Evolutionary conservation across 2,329 filamentous ascomycete genomes (phyloP), one percentile per base, ranked within the genome.

Genomic region (Arthroderma sp.): DNA sequence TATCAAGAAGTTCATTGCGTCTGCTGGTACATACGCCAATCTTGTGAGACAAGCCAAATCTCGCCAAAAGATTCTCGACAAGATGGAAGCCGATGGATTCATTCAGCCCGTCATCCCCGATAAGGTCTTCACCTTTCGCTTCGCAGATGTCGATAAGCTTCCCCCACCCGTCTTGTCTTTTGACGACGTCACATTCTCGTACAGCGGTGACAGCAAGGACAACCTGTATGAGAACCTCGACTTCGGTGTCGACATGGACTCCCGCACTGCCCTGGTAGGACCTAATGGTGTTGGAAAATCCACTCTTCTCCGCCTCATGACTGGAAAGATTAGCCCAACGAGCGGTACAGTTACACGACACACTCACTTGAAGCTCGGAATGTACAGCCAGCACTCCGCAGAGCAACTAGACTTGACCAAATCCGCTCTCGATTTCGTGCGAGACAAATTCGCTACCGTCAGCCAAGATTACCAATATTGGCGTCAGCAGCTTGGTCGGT

Each of bases 1-100:
- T 75, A 98, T 98, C 77, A 96, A 98, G 77, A 95, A 96, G 72
- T 98, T 98, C 76, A 98, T 98, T 66, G 91, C 93, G 61, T 95
- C 89, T 50, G 91, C 91, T 47, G 91, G 93, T 88, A 98, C 91
- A 50, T 98, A 98, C 63, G 91, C 93, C 78, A 98, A 98, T 74
- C 77, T 98, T 74, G 91, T 98, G 63, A 79, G 86, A 66, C 91
- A 98, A 71, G 93, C 93, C 69, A 98, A 98, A 77, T 96, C 91
- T 37, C 82, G 91, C 53, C 91, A 98, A 71, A 98, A 98, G 86
- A 96, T 96, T 68, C 77, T 96, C 55, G 91, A 98, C 78, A 98
- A 98, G 82, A 98, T 98, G 91, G 89, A 96, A 76, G 91, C 93
- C 57, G 91, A 98, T 60, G 91, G 91, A 55, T 91, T 96, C 68